Percentiles rank a stretch among this genome's conserved stretches.
These are phyloP conservation scores for Scedosporium aurantiacum DNA, from an alignment of 2,329 filamentous ascomycete genomes.

Conservation along the genomic window DNA sequence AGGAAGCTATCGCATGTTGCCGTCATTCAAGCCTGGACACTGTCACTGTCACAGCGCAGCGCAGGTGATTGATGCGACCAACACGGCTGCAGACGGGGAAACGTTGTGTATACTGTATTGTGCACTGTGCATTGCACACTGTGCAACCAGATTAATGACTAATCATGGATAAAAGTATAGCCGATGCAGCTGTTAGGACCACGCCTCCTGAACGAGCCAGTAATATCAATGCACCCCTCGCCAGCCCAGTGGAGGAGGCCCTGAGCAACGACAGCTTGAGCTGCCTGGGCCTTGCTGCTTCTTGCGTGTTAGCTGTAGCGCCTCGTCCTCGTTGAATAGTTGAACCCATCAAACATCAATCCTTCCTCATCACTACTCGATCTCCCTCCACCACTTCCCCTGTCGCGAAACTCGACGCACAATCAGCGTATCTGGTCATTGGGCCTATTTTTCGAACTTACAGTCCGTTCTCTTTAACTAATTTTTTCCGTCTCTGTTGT, in stretches of 20 bases:
- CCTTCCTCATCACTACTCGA: background rate
- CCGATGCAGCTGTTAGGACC: background rate
- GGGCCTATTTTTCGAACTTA: background rate
- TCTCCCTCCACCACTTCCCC: background rate
- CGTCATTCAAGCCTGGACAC: background rate
- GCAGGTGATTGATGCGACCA: background rate
- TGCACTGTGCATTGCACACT: background rate
- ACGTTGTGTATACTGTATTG: background rate
- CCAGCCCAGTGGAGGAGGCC: background rate
- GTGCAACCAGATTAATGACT: background rate
- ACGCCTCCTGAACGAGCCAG: background rate
- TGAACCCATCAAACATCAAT: background rate
- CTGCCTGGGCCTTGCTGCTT: constrained; percentile 5
- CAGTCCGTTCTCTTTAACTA: background rate
- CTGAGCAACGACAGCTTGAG: constrained; percentile 7
- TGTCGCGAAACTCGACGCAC: background rate
- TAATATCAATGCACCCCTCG: background rate
- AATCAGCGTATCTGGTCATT: background rate
- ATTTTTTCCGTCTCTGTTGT: background rate
- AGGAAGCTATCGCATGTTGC: constrained; percentile 5
- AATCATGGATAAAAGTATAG: background rate
- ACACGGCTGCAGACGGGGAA: too few relatives aligned
- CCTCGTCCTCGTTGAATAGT: background rate
- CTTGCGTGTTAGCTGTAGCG: constrained; percentile 5
- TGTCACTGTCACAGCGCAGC: background rate